These are phyloP conservation scores for Backusella mclennaniae DNA, from an alignment of 192 early-diverging fungal genomes.

Conservation along the genomic window DNA sequence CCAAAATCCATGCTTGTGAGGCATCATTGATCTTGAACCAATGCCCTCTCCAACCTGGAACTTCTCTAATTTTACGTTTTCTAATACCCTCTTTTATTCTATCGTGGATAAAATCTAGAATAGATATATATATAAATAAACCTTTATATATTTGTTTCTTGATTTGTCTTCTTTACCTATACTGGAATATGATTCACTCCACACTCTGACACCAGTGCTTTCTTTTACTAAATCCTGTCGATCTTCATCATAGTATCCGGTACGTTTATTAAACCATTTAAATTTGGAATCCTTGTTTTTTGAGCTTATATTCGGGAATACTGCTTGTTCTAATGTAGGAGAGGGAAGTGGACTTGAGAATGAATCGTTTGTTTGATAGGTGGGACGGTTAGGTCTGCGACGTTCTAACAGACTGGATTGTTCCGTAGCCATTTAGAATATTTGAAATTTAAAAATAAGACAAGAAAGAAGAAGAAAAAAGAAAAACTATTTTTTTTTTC, in stretches of 20 bases:
- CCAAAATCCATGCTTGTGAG: constrained; percentile 85
- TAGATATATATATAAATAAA: neutral
- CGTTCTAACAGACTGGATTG: constrained; percentile 4
- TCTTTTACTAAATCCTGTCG: constrained; percentile 49
- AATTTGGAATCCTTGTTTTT: neutral
- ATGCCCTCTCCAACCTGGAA: constrained; percentile 58
- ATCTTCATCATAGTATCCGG: constrained; percentile 48
- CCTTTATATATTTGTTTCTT: neutral
- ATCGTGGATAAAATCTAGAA: constrained; percentile 88
- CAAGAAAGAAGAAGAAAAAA: constrained; percentile 1
- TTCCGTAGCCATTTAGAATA: constrained; percentile 13
- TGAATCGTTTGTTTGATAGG: constrained; percentile 1
- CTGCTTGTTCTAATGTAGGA: neutral
- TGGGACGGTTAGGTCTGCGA: constrained; percentile 8
- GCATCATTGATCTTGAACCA: constrained; percentile 68
- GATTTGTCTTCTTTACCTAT: constrained; percentile 39
- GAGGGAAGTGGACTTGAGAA: neutral
- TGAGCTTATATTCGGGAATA: neutral
- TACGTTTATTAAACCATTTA: constrained; percentile 32
- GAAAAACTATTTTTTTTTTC: neutral
- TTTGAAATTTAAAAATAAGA: neutral
- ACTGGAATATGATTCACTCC: constrained; percentile 58
- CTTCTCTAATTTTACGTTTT: constrained; percentile 52
- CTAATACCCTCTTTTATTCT: constrained; percentile 78
- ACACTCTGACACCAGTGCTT: constrained; percentile 54